Percentiles rank a stretch among this genome's conserved stretches.
Evolutionary conservation across 495 filamentous ascomycete species (phyloP).

Genomic region (Hypoxylon subgilvum): DNA sequence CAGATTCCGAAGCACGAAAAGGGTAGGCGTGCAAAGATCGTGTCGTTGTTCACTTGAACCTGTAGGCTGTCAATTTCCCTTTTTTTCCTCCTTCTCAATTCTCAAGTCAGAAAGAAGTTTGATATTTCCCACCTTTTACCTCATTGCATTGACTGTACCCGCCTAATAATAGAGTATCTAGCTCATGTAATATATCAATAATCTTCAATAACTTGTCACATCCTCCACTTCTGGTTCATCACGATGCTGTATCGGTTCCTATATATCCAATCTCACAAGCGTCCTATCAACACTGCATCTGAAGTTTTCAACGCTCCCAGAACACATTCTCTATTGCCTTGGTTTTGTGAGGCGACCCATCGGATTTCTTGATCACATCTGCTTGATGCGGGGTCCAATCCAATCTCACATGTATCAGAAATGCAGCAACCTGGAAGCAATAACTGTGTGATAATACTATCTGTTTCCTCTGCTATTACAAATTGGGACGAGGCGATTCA

Average conservation of each 20-base stretch:
- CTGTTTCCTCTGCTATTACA: constrained; percentile 7
- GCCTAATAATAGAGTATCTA: no score
- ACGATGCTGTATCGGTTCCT: constrained; percentile 2
- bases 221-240: constrained; percentile 17
- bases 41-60: neutral
- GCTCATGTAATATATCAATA: no score
- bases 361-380: constrained; percentile 30
- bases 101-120: constrained; percentile 26
- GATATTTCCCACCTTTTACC: constrained; percentile 29
- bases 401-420: constrained; percentile 29
- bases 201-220: constrained; percentile 21
- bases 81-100: constrained; percentile 3
- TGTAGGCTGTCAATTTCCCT: no score
- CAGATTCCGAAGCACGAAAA: constrained; percentile 22
- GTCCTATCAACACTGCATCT: constrained; percentile 13
- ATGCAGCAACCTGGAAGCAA: neutral
- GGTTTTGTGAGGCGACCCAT: constrained; percentile 20
- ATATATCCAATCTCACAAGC: constrained; percentile 22
- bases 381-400: constrained; percentile 31
- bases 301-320: constrained; percentile 3
- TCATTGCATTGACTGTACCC: neutral
- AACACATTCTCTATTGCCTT: constrained; percentile 19
- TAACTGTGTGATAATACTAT: constrained; percentile 7
- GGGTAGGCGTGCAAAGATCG: neutral
- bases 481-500: constrained; percentile 18